Evolutionary conservation across 805 yeast genomes (phyloP).

Genomic region (Myxozyma neglecta): DNA sequence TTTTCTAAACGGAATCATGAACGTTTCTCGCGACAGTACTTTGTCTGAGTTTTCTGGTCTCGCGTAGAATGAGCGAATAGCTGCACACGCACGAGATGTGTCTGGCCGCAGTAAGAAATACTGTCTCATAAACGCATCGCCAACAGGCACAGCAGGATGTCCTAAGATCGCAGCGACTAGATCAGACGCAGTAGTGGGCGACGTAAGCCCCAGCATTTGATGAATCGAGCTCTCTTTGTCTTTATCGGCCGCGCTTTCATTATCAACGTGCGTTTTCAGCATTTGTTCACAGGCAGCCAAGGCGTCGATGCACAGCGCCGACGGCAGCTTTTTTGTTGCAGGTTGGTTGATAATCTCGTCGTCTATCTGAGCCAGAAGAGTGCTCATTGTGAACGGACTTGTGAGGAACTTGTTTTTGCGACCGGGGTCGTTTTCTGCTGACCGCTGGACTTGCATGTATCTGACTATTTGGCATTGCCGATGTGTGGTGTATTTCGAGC

Average conservation of each 20-base stretch:
- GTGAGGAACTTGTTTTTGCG: slow-evolving; percentile 5
- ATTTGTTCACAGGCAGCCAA: slow-evolving; percentile 19
- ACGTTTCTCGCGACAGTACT: slow-evolving; percentile 33
- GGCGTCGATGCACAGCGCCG: slow-evolving; percentile 10
- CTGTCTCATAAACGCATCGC: slow-evolving; percentile 15
- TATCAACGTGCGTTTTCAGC: neutral
- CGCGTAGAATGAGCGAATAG: slow-evolving; percentile 25
- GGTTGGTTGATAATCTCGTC: slow-evolving; percentile 9
- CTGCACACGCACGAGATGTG: slow-evolving; percentile 24
- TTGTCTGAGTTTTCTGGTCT: slow-evolving; percentile 8
- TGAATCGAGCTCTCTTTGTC: neutral
- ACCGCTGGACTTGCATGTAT: neutral
- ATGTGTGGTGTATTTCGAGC: too few relatives aligned
- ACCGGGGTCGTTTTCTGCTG: slow-evolving; percentile 6
- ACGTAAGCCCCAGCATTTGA: neutral
- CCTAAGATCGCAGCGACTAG: slow-evolving; percentile 24
- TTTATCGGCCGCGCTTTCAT: neutral
- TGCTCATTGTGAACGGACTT: slow-evolving; percentile 13
- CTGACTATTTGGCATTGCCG: neutral
- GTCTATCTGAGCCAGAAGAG: neutral
- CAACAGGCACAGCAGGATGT: slow-evolving; percentile 23
- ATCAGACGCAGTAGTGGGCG: slow-evolving; percentile 6
- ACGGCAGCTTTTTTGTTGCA: neutral
- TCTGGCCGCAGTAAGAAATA: slow-evolving; percentile 32
- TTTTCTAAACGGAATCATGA: slow-evolving; percentile 64